Conservation (phyloP, 2,329 filamentous ascomycete genomes). For the Tolypocladium sp. region DNA sequence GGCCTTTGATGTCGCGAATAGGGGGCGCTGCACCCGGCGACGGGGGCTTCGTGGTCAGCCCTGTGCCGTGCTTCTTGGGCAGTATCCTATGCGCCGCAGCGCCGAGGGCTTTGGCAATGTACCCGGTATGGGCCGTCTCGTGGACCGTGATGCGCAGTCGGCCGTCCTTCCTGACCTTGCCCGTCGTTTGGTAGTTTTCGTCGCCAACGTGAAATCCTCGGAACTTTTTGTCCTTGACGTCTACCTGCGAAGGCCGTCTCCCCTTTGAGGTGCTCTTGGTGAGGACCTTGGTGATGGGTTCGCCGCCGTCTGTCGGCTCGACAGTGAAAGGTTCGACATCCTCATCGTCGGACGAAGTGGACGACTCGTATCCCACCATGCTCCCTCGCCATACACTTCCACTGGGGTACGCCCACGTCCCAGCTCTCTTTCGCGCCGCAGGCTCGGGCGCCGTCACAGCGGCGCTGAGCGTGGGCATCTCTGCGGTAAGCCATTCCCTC, state of each 20-base stretch:
- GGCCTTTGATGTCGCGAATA: slow-evolving; percentile 9
- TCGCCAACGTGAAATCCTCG: slow-evolving; percentile 25
- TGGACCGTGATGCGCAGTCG: slow-evolving; percentile 64
- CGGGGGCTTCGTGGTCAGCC: slow-evolving; percentile 10
- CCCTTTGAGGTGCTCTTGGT: background rate
- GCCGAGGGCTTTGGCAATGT: slow-evolving; percentile 65
- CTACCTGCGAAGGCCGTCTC: background rate
- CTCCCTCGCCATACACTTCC: background rate
- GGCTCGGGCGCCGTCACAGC: background rate
- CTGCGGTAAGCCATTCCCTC: background rate
- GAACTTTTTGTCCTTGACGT: background rate
- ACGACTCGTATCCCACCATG: background rate
- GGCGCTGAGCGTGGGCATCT: background rate
- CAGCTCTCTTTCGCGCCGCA: background rate
- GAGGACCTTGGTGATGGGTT: background rate
- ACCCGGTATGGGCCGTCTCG: slow-evolving; percentile 60
- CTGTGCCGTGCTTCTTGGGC: slow-evolving; percentile 3
- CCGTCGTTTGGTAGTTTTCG: slow-evolving; percentile 54
- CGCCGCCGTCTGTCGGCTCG: background rate
- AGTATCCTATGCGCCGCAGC: slow-evolving; percentile 41
- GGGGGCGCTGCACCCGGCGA: slow-evolving; percentile 11
- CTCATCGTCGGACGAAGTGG: background rate
- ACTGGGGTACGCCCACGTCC: background rate
- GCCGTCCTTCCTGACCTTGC: slow-evolving; percentile 59
- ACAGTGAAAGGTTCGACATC: background rate